Conservation (phyloP, 1,284 basidiomycete species). For the Schizophyllum commune region DNA sequence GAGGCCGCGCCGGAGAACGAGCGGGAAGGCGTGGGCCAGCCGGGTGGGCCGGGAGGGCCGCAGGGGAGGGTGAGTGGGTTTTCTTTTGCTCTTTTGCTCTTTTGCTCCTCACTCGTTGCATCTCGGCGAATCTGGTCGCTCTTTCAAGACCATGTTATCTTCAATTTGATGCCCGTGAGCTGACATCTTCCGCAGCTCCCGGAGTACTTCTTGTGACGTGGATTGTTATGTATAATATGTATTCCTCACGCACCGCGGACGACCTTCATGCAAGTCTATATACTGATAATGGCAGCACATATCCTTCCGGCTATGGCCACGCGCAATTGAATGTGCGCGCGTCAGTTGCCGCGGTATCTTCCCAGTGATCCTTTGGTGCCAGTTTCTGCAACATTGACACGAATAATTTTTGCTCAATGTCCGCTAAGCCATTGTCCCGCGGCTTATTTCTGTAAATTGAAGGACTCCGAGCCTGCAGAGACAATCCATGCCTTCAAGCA, state of each 20-base stretch:
- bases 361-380: no score
- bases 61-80: background rate
- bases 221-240: background rate
- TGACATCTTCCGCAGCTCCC: constrained; percentile 7
- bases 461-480: no score
- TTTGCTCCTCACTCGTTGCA: background rate
- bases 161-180: background rate
- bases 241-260: background rate
- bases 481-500: background rate
- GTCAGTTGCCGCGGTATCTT: no score
- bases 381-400: no score
- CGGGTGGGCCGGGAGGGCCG: constrained; percentile 40
- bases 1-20: constrained; percentile 99
- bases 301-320: no score
- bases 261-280: background rate
- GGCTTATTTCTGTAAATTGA: no score
- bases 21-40: constrained; percentile 70
- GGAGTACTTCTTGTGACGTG: constrained; percentile 12
- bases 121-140: constrained; percentile 25
- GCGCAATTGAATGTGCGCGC: no score
- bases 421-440: no score
- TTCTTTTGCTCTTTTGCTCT: background rate
- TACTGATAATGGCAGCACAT: no score
- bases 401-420: no score
- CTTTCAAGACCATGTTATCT: constrained; percentile 53